Evolutionary conservation across 768 basidiomycete genomes (phyloP).

Genomic region (Cystofilobasidium ferigula): DNA sequence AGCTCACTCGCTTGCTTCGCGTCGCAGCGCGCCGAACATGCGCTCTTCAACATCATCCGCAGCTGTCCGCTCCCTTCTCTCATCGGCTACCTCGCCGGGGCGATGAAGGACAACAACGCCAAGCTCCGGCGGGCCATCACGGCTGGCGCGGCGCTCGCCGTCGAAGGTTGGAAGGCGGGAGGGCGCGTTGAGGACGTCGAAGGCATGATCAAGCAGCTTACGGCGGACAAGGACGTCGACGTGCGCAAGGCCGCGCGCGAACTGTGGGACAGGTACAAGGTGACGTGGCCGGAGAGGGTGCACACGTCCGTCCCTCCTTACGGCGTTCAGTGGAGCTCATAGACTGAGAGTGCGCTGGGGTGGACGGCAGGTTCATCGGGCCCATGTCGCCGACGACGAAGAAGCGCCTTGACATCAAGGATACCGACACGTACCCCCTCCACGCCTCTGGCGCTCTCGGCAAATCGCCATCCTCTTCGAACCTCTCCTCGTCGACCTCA

Average conservation of each 20-base stretch:
- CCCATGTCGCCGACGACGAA: conserved; percentile 65
- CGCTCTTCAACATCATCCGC: conserved; percentile 54
- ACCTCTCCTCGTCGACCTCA: background rate
- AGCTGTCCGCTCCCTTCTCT: conserved; percentile 52
- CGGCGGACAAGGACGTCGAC: conserved; percentile 63
- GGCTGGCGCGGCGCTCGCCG: background rate
- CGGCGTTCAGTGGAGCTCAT: too few relatives aligned
- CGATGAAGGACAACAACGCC: conserved; percentile 58
- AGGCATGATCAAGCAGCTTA: conserved; percentile 54
- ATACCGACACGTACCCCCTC: background rate
- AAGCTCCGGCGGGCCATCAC: conserved; percentile 51
- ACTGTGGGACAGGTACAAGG: conserved; percentile 64
- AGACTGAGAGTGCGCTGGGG: too few relatives aligned
- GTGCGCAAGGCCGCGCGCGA: conserved; percentile 58
- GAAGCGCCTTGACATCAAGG: conserved; percentile 55
- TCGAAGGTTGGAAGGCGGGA: conserved; percentile 55
- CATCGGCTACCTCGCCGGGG: conserved; percentile 54
- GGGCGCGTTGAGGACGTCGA: conserved; percentile 62
- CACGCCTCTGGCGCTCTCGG: background rate
- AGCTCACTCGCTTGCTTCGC: conserved; percentile 32
- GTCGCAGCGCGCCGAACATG: conserved; percentile 55
- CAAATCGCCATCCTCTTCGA: background rate
- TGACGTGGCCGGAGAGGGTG: conserved; percentile 57
- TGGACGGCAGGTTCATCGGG: conserved; percentile 50
- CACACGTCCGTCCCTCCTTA: conserved; percentile 47